Evolutionary conservation across 495 filamentous ascomycete genomes (phyloP), one percentile per base, ranked within the genome.

Genomic region (Tuber indicum): DNA sequence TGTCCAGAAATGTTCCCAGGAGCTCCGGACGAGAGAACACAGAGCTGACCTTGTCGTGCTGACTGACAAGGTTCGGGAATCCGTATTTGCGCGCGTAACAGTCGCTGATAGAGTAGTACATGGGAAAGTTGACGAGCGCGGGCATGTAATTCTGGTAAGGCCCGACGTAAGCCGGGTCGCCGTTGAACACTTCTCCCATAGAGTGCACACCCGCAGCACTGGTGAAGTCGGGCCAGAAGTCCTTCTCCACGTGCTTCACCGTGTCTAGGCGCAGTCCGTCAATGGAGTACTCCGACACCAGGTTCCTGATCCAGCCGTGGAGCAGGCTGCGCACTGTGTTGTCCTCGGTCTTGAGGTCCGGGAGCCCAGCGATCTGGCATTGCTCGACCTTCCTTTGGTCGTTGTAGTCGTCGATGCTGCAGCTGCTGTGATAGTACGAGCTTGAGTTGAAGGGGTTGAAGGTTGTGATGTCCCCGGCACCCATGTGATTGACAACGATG

Each of bases 241-340:
- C 86, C 72, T 89, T 89, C 79, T 91, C 87, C 70, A 93, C 90
- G 77, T 96, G 89, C 79, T 90, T 90, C 32, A 89, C 91, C 3
- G 91, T 92, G 82, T 96, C 93, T 43, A 96, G 85, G 36, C 93
- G 90, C 49, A 96, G 87, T 7, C 91, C 93, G 78, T 96, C 93
- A 76, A 96, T 91, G 46, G 87, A 87, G 83, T 94, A 96, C 71
- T 90, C 90, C 0, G 86, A 85, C 2, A 94, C 88, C 0, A 94
- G 84, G 16, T 86, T 83, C 1, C 78, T 84, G 74, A 94, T 87
- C 93, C 93, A 96, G 45, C 86, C 84, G 66, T 92, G 81, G 86
- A 88, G 93, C 17, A 89, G 86, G 39, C 80, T 84, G 43, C 88
- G 86, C 4, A 94, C 89, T 72, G 85, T 85, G 0, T 85, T 58